Evolutionary conservation across 2,329 filamentous ascomycete genomes (phyloP).

Genomic region (Uncinocarpus reesii): DNA sequence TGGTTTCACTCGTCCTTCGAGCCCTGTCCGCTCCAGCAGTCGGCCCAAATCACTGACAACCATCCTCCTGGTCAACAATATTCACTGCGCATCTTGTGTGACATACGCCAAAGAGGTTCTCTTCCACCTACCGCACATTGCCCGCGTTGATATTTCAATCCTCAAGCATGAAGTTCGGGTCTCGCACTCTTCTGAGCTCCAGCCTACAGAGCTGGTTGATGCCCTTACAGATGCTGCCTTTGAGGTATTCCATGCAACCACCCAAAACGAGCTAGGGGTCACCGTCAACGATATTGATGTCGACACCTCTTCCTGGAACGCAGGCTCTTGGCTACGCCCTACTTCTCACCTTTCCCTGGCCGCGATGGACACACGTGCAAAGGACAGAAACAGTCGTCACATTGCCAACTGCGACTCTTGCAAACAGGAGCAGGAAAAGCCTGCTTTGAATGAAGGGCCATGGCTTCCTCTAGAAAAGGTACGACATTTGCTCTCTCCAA

Average conservation of each 20-base stretch:
- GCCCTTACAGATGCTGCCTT: constrained; percentile 38
- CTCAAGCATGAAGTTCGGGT: constrained; percentile 37
- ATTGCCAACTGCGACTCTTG: constrained; percentile 45
- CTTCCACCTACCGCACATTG: constrained; percentile 27
- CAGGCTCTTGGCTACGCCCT: constrained; percentile 20
- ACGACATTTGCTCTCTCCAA: neutral
- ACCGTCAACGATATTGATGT: constrained; percentile 30
- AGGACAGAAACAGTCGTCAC: constrained; percentile 29
- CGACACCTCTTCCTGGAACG: constrained; percentile 18
- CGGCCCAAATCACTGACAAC: constrained; percentile 19
- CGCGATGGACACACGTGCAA: constrained; percentile 15
- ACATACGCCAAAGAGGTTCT: constrained; percentile 38
- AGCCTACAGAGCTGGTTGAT: constrained; percentile 27
- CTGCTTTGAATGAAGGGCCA: neutral
- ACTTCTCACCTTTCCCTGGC: constrained; percentile 18
- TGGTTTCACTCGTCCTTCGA: neutral
- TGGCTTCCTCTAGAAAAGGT: neutral
- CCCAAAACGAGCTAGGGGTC: constrained; percentile 26
- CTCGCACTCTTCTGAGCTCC: constrained; percentile 27
- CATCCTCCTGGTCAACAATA: constrained; percentile 38
- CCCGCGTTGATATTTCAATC: constrained; percentile 34
- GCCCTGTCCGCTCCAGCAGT: neutral
- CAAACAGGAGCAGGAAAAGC: constrained; percentile 30
- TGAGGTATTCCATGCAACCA: constrained; percentile 38
- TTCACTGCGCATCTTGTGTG: constrained; percentile 42